Base-by-base conservation (phyloP, 108 stramenopile species). In the Conticribra guillardii region DNA sequence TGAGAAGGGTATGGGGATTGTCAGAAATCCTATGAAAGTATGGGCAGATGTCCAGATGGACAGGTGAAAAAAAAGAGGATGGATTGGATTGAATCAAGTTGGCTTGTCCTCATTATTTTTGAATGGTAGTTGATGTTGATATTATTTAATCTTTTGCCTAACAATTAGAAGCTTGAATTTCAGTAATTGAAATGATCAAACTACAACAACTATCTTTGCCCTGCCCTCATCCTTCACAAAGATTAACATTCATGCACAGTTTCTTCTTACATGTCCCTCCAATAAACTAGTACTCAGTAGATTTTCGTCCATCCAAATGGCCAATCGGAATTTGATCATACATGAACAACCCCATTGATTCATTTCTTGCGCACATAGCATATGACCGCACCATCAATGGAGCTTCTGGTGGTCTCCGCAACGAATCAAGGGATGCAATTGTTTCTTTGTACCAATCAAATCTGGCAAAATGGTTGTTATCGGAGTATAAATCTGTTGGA, bases 1-100 rank as follows among this genome's bases (percentile, higher is more conserved):
- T 71, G 71, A 0, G 79, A 80, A 32, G 79, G 64, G 19, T 80
- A 61, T 67, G 79, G 79, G 0, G 72, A 80, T 37, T 73, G 72
- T 30, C 67, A 73, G 23, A 79, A 79, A 37, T 67, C 29, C 29
- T 67, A 33, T 55, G 48, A 32, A 1, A 55, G 31, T 16, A 18
- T 67, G 17, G 26, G 18, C 16, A 65, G 33, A 65, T 9, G 37
- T 5, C 37, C 37, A 11, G 37, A 41, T 41, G 37, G 37, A 9
- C 37, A 11, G 11, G 8, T 11, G 37, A 41, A 41, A 41, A 41
- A 11, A 41, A 41, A 11, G 11, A 41, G 37, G 11, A 9, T 41
- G 11, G 37, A 41, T 41, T n/a, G n/a, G n/a, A n/a, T n/a, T n/a
- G n/a, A n/a, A n/a, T n/a, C n/a, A n/a, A n/a, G n/a, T n/a, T n/a